Conservation (phyloP, 306 rosid genomes). For the Fagus crenata region DNA sequence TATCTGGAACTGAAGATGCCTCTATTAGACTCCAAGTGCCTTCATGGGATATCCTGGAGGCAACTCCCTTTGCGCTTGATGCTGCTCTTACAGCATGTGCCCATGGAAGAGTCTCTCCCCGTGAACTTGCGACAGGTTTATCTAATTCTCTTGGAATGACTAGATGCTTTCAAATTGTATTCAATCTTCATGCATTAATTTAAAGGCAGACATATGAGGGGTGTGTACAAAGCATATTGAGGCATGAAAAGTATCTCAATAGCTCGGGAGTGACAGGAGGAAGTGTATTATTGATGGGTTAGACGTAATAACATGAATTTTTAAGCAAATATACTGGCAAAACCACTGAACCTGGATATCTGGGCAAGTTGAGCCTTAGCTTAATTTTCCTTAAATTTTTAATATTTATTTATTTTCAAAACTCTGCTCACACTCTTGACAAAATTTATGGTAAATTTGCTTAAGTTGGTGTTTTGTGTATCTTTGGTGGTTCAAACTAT, state of each 20-base stretch:
- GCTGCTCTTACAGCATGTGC: slow-evolving; percentile 93
- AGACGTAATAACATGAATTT: neutral
- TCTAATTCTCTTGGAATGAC: slow-evolving; percentile 20
- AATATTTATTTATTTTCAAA: neutral
- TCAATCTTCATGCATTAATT: neutral
- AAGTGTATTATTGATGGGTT: neutral
- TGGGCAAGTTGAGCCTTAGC: neutral
- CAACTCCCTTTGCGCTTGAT: slow-evolving; percentile 88
- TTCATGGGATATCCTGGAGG: slow-evolving; percentile 95
- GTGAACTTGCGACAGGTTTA: slow-evolving; percentile 87
- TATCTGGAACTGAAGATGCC: slow-evolving; percentile 60
- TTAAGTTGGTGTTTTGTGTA: neutral
- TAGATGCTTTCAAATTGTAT: slow-evolving; percentile 1
- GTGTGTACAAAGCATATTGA: neutral
- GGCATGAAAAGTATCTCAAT: neutral
- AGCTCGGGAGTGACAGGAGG: neutral
- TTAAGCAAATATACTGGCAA: neutral
- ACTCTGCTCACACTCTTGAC: neutral
- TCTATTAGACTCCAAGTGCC: slow-evolving; percentile 72
- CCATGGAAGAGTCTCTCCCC: slow-evolving; percentile 78
- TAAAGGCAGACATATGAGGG: neutral
- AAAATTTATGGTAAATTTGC: neutral
- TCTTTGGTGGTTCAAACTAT: neutral
- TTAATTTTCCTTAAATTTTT: neutral
- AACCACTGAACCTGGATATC: neutral